Conservation (phyloP, 805 yeast genomes). For the Kazachstania viticola region DNA sequence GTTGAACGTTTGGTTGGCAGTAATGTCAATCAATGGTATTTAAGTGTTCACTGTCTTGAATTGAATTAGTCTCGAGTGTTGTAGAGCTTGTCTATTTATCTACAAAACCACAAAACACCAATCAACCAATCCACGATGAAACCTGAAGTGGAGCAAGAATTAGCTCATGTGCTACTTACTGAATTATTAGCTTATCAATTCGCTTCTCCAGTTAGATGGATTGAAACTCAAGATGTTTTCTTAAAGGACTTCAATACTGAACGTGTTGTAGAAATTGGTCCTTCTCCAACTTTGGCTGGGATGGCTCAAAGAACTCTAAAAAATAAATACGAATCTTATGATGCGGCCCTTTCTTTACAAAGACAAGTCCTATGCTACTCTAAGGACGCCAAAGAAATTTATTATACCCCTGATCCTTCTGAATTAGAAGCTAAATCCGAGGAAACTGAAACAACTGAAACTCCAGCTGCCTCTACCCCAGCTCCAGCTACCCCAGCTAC, state of each 20-base stretch:
- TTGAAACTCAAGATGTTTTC: constrained; percentile 97
- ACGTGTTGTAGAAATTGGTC: constrained; percentile 96
- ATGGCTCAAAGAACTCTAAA: constrained; percentile 97
- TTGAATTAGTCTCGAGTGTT: background rate
- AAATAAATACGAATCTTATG: constrained; percentile 87
- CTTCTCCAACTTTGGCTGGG: constrained; percentile 96
- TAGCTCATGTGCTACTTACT: constrained; percentile 86
- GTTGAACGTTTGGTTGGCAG: no score
- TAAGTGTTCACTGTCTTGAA: no score
- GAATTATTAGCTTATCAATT: constrained; percentile 97
- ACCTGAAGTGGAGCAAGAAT: constrained; percentile 95
- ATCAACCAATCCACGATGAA: constrained; percentile 27
- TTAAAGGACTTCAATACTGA: constrained; percentile 90
- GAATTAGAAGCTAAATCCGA: constrained; percentile 27
- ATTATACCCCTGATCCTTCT: constrained; percentile 77
- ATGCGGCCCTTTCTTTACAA: constrained; percentile 78
- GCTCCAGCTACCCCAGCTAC: constrained; percentile 45
- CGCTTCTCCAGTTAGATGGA: constrained; percentile 99
- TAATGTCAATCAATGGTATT: no score
- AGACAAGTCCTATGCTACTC: constrained; percentile 93
- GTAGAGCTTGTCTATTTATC: background rate
- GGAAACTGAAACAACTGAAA: constrained; percentile 16
- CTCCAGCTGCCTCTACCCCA: constrained; percentile 28
- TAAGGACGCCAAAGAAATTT: constrained; percentile 91
- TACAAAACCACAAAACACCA: background rate